These are phyloP conservation scores for Selaginella tamariscina DNA, from an alignment of 75 land plant genomes.

Conservation along the genomic window DNA sequence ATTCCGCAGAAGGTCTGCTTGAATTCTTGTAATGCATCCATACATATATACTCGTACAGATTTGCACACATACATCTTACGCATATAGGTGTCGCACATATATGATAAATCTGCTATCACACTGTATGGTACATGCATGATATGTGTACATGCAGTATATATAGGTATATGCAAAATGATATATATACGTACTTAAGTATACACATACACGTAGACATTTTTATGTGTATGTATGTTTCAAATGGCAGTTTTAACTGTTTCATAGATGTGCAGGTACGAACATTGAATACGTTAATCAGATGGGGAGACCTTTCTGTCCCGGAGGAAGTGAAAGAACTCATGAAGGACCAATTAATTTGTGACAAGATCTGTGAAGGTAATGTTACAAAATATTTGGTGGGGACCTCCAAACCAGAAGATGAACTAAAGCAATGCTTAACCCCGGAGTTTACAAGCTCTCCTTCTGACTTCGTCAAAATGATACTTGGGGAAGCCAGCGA, in stretches of 20 bases:
- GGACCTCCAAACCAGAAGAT: slow-evolving; percentile 40
- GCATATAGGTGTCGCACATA: too few species aligned
- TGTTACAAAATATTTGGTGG: slow-evolving; percentile 50
- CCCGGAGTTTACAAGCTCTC: neutral
- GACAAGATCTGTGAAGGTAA: slow-evolving; percentile 35
- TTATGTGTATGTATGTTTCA: neutral
- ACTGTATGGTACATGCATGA: too few species aligned
- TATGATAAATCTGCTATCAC: too few species aligned
- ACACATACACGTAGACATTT: slow-evolving; percentile 8
- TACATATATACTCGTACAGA: too few species aligned
- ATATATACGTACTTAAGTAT: slow-evolving; percentile 34
- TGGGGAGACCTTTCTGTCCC: neutral
- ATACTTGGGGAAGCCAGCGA: slow-evolving; percentile 14
- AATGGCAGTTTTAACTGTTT: neutral
- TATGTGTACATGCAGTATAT: too few species aligned
- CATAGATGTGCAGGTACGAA: neutral
- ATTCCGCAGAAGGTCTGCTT: slow-evolving; percentile 15
- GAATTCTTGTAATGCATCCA: slow-evolving; percentile 38
- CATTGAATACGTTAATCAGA: neutral
- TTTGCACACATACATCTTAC: too few species aligned
- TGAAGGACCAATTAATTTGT: slow-evolving; percentile 30
- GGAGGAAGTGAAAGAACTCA: neutral
- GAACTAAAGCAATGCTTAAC: slow-evolving; percentile 33
- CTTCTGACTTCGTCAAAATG: slow-evolving; percentile 20
- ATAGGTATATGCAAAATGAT: too few species aligned